Evolutionary conservation across 106 monocot species (phyloP), one percentile per base, ranked within the genome.

Genomic region (Xerophyta viscosa): DNA sequence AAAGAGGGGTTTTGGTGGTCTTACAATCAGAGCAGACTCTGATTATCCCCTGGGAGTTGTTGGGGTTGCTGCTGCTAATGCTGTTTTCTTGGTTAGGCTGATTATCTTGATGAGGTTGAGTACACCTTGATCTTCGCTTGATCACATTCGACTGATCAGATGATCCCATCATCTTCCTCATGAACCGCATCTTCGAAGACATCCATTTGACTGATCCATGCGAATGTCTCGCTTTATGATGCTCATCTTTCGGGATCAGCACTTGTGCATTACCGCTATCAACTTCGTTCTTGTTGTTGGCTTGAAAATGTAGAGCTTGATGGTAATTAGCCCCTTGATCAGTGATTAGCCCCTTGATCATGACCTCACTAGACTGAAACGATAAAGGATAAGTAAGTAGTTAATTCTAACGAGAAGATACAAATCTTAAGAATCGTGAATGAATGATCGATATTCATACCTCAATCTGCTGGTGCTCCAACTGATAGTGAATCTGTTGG

Each of bases 11-110:
- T 43, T 58, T 58, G 0, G 43, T 44, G 26, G 58, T 58, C 3
- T 58, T 43, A 10, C 58, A 58, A 45, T 58, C 27, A 13, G 58
- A 58, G 44, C 58, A 58, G n/a, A 44, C 58, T 45, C 58, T 43
- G 33, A 58, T 58, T 3, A 58, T 18, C 13, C 43, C 27, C 28
- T 18, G 15, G 26, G 0, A 19, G 46, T 44, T 46, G 46, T 46
- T 52, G 28, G 27, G 2, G n/a, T 29, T 52, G 28, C 29, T 29
- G n/a, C 14, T 27, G 52, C 28, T 29, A 17, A 10, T 52, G 52
- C 28, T 52, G 17, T 15, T 52, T 5, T 52, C 28, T 17, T 29
- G 27, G 18, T 4, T 7, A 0, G 15, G 52, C 14, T 13, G 52
- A n/a, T 28, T 9, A 30, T 52, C 52, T 52, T 27, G 28, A 27